These are phyloP conservation scores for Trichophyton schoenleinii DNA, from an alignment of 2,329 filamentous ascomycete species.

Conservation along the genomic window DNA sequence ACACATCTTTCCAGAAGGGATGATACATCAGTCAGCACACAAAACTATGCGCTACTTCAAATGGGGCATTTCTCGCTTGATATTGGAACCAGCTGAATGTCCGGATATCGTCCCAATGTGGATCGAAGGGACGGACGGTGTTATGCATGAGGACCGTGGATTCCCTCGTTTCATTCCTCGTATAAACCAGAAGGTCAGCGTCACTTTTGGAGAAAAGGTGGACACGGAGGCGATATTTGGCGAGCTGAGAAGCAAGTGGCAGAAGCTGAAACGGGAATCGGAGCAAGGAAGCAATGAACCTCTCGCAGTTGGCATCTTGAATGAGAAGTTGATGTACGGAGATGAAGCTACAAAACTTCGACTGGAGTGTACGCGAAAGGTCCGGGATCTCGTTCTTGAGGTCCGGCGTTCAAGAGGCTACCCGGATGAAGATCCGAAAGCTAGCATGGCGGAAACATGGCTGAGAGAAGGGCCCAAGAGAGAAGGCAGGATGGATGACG, in stretches of 20 bases:
- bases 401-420: constrained; percentile 60
- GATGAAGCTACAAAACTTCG: constrained; percentile 65
- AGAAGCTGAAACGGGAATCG: constrained; percentile 45
- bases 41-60: constrained; percentile 91
- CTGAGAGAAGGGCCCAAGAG: constrained; percentile 41
- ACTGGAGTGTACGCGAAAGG: constrained; percentile 64
- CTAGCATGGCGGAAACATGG: constrained; percentile 73
- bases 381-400: constrained; percentile 69
- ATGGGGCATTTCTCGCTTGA: constrained; percentile 85
- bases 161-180: constrained; percentile 76
- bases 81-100: constrained; percentile 75
- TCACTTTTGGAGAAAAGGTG: constrained; percentile 68
- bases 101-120: constrained; percentile 90
- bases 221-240: constrained; percentile 65
- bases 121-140: constrained; percentile 73
- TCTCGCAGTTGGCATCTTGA: constrained; percentile 44
- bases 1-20: constrained; percentile 91
- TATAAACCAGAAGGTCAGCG: constrained; percentile 53
- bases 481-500: constrained; percentile 49
- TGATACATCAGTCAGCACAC: constrained; percentile 73
- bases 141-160: constrained; percentile 73
- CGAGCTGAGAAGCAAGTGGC: constrained; percentile 63
- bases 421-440: constrained; percentile 66
- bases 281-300: constrained; percentile 28
- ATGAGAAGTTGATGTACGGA: constrained; percentile 53